phyloP scores from a whole-genome alignment of 2,329 filamentous ascomycete species.

The Aureobasidium sp. region DNA sequence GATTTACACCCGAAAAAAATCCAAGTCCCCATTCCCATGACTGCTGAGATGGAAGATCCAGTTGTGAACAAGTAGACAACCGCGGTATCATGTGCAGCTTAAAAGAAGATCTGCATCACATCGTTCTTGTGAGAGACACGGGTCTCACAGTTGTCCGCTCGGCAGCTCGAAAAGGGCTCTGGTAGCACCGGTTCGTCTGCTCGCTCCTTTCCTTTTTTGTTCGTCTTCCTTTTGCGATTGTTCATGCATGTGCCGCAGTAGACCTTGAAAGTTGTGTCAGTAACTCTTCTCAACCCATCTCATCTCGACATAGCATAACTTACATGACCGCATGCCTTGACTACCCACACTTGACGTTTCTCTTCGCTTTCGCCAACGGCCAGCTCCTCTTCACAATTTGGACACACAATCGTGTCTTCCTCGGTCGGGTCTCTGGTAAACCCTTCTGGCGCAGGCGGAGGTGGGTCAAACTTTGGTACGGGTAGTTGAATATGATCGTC shows the following conservation, averaged over 20 bases:
- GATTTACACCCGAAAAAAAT: conserved; percentile 7
- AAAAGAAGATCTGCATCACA: conserved; percentile 49
- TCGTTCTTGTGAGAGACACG: conserved; percentile 36
- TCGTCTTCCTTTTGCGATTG: conserved; percentile 34
- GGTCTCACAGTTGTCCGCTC: conserved; percentile 47
- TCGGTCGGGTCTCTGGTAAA: conserved; percentile 83
- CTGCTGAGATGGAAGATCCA: neutral
- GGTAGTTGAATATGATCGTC: conserved; percentile 33
- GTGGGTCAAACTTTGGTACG: conserved; percentile 65
- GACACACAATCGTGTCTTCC: conserved; percentile 81
- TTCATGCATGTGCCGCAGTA: conserved; percentile 60
- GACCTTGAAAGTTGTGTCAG: conserved; percentile 41
- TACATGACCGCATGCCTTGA: conserved; percentile 95
- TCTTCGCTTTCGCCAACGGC: conserved; percentile 72
- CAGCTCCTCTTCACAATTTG: conserved; percentile 87
- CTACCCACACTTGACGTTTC: conserved; percentile 92
- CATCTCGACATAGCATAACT: conserved; percentile 34
- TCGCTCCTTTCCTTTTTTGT: conserved; percentile 41
- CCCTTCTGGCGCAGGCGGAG: conserved; percentile 71
- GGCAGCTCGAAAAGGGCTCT: conserved; percentile 49
- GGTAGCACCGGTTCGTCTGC: conserved; percentile 30
- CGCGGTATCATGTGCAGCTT: no score
- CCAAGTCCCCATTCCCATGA: neutral
- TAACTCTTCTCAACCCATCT: neutral
- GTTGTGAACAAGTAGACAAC: no score